Evolutionary conservation across 129 eudicot genomes (phyloP), one percentile per base, ranked within the genome.

Genomic region (Saposhnikovia divaricata): DNA sequence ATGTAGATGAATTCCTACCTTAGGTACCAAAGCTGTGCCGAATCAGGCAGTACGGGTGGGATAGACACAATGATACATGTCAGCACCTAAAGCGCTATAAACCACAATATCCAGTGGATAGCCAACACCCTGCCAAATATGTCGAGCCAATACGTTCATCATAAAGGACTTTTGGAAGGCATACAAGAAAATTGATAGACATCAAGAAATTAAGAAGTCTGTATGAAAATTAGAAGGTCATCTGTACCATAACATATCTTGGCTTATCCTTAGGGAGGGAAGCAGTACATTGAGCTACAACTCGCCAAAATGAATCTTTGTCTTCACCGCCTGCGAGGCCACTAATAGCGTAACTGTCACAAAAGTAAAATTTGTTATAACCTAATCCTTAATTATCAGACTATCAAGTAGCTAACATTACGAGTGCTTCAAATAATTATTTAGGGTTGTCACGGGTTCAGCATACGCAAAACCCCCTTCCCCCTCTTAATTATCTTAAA

Each of bases 281-380:
- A 80, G 98, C 97, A 19, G 98, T 94, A 85, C 98, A 94, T 86
- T 94, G 98, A 50, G 98, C 98, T 85, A 94, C 98, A 84, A 94
- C 96, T 40, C 98, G 92, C 97, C 98, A 93, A 87, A 93, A 93
- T 81, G 98, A 91, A 87, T 93, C 98, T 84, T 93, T 93, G 76
- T 92, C 97, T 86, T 93, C 98, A 80, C 98, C 98, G 72, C 98
- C 98, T 71, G 98, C 89, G 82, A 94, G 98, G 76, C 98, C 98
- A 83, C 98, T 97, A 77, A 94, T 94, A 59, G 98, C 98, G 84
- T 94, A 94, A 85, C 98, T 94, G 93, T 82, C 81, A 80, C 86
- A 89, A 80, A 83, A 79, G 79, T 74, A 84, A 78, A 88, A 57
- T 78, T 37, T 51, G 79, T 79, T 61, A 84, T 82, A 44, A 61